These are phyloP conservation scores for Trametes pubescens DNA, from an alignment of 1,284 basidiomycete species.

Conservation along the genomic window DNA sequence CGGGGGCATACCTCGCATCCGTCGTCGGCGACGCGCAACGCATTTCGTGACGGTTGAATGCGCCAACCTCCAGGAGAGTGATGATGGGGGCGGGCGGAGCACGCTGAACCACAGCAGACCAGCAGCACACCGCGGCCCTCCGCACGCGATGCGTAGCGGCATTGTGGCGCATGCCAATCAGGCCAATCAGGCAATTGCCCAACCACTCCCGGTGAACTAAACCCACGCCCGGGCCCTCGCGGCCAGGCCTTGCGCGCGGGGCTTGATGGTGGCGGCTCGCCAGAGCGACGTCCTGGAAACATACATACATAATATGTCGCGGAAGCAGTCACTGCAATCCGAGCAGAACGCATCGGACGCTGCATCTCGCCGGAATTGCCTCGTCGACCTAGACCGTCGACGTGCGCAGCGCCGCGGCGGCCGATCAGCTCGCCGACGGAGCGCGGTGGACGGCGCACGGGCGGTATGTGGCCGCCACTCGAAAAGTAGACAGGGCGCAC, in stretches of 20 bases:
- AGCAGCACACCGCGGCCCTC: background rate
- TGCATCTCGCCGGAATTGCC: slow-evolving; percentile 3
- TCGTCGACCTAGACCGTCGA: background rate
- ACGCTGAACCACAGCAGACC: background rate
- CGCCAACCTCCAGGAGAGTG: background rate
- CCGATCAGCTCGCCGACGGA: background rate
- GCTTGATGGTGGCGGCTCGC: background rate
- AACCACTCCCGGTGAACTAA: background rate
- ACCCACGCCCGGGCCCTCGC: background rate
- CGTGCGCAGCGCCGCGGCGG: background rate
- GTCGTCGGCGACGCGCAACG: background rate
- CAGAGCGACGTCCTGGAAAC: too few relatives aligned
- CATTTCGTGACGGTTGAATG: background rate
- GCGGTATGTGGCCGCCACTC: slow-evolving; percentile 6
- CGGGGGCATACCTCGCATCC: slow-evolving; percentile 4
- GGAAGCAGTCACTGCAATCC: background rate
- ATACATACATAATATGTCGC: background rate
- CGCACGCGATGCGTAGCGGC: background rate
- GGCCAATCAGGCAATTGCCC: slow-evolving; percentile 9
- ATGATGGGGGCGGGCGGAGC: background rate
- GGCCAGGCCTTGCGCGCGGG: background rate
- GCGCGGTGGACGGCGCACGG: background rate
- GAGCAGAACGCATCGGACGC: background rate
- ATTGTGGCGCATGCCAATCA: slow-evolving; percentile 18
- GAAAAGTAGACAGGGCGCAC: slow-evolving; percentile 14